These are phyloP conservation scores for Sutorius eximius DNA, from an alignment of 1,284 basidiomycete genomes.

Conservation along the genomic window DNA sequence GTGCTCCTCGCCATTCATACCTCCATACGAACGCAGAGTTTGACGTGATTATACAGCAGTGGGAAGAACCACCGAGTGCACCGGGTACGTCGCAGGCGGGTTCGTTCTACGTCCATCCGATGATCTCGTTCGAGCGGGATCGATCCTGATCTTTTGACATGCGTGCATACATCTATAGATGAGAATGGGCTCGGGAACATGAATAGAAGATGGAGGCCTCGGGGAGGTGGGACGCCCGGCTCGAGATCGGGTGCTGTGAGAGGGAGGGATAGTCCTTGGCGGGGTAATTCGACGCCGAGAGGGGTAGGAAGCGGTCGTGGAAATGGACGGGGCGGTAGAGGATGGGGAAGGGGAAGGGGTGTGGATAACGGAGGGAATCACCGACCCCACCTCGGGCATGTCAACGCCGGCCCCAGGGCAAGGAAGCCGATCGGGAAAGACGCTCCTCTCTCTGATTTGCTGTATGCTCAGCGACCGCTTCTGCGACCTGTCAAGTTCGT, in stretches of 20 bases:
- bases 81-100: constrained; percentile 19
- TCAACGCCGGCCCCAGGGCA: constrained; percentile 5
- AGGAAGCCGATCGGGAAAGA: constrained; percentile 24
- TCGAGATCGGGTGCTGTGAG: constrained; percentile 13
- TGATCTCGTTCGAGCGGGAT: not conserved
- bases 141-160: constrained; percentile 5
- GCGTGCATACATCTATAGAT: constrained; percentile 1
- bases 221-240: constrained; percentile 8
- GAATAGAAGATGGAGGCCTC: constrained; percentile 1
- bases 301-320: constrained; percentile 21
- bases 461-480: constrained; percentile 58
- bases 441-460: constrained; percentile 54
- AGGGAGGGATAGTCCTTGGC: constrained; percentile 8
- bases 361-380: not conserved
- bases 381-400: constrained; percentile 10
- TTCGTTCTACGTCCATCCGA: not conserved
- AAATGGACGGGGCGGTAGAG: constrained; percentile 24
- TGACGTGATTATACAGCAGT: constrained; percentile 24
- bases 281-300: constrained; percentile 16
- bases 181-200: not conserved
- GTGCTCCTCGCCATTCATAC: constrained; percentile 5
- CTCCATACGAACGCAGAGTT: constrained; percentile 16
- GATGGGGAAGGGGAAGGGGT: constrained; percentile 25
- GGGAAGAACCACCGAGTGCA: constrained; percentile 7
- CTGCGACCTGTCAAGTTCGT: constrained; percentile 68